phyloP scores from a whole-genome alignment of 805 yeast genomes.

The Candida anglica region DNA sequence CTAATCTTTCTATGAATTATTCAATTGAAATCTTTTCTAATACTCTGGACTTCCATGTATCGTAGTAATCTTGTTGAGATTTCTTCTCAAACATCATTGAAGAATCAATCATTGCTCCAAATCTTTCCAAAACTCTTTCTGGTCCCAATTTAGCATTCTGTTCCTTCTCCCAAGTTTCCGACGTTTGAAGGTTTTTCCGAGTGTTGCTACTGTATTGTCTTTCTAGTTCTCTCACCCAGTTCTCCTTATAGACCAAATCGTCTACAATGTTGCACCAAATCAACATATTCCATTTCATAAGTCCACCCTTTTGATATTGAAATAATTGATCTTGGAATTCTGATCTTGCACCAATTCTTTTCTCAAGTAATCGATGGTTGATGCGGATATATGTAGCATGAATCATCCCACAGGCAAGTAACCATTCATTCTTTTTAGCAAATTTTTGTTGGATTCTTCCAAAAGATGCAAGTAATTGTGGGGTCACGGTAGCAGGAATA shows the following conservation, averaged over 20 bases:
- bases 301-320: slow-evolving; percentile 50
- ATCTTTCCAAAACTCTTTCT: slow-evolving; percentile 26
- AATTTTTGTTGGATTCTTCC: slow-evolving; percentile 48
- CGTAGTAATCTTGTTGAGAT: slow-evolving; percentile 26
- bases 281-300: slow-evolving; percentile 44
- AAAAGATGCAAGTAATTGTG: slow-evolving; percentile 47
- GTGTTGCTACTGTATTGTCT: no score
- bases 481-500: slow-evolving; percentile 51
- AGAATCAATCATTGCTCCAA: slow-evolving; percentile 35
- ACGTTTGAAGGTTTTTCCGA: slow-evolving; percentile 6
- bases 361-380: slow-evolving; percentile 42
- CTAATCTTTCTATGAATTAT: no score
- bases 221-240: slow-evolving; percentile 62
- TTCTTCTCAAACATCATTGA: slow-evolving; percentile 24
- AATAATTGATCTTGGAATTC: slow-evolving; percentile 49
- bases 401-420: slow-evolving; percentile 62
- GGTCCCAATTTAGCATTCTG: slow-evolving; percentile 25
- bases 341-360: slow-evolving; percentile 47
- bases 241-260: slow-evolving; percentile 50
- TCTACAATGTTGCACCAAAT: slow-evolving; percentile 53
- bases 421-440: slow-evolving; percentile 58
- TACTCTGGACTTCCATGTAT: slow-evolving; percentile 25
- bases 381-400: slow-evolving; percentile 55
- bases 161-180: slow-evolving; percentile 20
- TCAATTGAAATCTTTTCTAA: no score